Percentiles rank a stretch among this genome's conserved stretches.
These are phyloP conservation scores for Asterochloris erici DNA, from an alignment of 139 green algal genomes.

Conservation along the genomic window DNA sequence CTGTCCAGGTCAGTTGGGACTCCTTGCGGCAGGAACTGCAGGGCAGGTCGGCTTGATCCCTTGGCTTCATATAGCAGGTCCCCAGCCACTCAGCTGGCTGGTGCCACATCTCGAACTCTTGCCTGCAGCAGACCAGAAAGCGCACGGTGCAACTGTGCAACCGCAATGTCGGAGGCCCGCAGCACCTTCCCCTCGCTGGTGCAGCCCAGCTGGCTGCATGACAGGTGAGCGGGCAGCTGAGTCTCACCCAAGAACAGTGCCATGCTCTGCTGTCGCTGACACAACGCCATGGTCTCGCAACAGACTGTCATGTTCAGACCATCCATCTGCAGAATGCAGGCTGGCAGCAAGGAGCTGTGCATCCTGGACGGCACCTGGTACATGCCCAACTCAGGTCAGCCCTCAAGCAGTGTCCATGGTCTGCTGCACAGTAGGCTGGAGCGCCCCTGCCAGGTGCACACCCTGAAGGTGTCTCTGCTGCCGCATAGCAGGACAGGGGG, in stretches of 20 bases:
- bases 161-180: too few species aligned
- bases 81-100: too few species aligned
- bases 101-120: too few species aligned
- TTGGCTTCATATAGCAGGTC: too few species aligned
- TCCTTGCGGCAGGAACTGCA: too few species aligned
- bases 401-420: too few species aligned
- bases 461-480: neutral
- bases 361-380: slow-evolving; percentile 80
- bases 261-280: neutral
- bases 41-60: too few species aligned
- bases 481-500: neutral
- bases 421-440: neutral
- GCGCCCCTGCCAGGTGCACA: neutral
- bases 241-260: neutral
- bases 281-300: neutral
- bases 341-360: slow-evolving; percentile 27
- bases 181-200: neutral
- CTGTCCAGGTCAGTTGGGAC: too few species aligned
- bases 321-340: neutral
- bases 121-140: too few species aligned
- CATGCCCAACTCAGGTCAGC: slow-evolving; percentile 46
- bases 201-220: slow-evolving; percentile 1
- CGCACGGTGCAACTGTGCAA: too few species aligned
- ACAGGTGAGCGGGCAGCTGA: neutral
- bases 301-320: neutral